A percentile compares a stretch with the other conserved stretches of the same genome.
phyloP scores from a whole-genome alignment of 2,329 filamentous ascomycete genomes.

The Calonectria pteridis region DNA sequence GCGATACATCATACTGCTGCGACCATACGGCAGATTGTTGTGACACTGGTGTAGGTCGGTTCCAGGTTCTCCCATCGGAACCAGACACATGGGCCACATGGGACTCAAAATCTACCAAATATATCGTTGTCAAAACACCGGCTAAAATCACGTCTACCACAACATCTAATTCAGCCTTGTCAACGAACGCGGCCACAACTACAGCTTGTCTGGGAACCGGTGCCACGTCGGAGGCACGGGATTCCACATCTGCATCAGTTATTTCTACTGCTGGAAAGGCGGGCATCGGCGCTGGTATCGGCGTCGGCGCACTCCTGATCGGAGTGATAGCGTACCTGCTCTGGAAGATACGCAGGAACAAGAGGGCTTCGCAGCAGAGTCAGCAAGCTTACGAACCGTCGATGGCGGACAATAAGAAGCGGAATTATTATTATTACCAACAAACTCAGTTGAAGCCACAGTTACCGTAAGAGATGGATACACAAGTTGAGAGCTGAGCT shows the following conservation, averaged over 20 bases:
- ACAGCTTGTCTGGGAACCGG: background rate
- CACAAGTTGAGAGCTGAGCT: background rate
- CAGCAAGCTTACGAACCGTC: background rate
- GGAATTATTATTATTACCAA: background rate
- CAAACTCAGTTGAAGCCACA: background rate
- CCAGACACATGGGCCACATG: slow-evolving; percentile 40
- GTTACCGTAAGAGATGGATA: background rate
- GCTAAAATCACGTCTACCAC: slow-evolving; percentile 10
- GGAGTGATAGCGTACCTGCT: slow-evolving; percentile 22
- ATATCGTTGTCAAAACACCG: slow-evolving; percentile 34
- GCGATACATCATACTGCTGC: slow-evolving; percentile 43
- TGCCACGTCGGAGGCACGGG: background rate
- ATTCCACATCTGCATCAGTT: background rate
- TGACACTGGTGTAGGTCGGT: slow-evolving; percentile 42
- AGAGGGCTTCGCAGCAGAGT: background rate
- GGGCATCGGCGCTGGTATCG: slow-evolving; percentile 30
- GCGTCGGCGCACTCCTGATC: slow-evolving; percentile 12
- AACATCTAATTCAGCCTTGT: background rate
- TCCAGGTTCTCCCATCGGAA: slow-evolving; percentile 38
- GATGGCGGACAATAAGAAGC: background rate
- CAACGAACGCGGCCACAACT: background rate
- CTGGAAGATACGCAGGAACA: slow-evolving; percentile 30
- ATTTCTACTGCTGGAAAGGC: slow-evolving; percentile 23
- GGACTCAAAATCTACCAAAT: slow-evolving; percentile 30
- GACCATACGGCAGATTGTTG: slow-evolving; percentile 40